Base-by-base conservation (phyloP, 2,329 filamentous ascomycete genomes). In the Fusarium dimerum region DNA sequence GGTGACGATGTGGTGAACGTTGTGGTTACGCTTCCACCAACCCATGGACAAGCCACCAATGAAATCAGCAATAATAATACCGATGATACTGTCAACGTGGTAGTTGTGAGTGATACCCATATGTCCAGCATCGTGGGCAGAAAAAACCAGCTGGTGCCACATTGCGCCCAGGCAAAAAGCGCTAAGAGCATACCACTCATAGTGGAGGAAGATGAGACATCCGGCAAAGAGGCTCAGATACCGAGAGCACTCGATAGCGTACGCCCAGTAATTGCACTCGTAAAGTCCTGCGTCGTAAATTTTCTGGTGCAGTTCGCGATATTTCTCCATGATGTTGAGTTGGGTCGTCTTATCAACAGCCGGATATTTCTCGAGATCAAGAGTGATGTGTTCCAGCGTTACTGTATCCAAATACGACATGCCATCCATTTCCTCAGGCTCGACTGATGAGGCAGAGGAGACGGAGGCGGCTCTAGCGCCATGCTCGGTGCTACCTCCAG, bases 1-100 rank as follows among this genome's bases (percentile, higher is more conserved):
- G 16, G 94, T 97, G 47, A 97, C 88, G 62, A 97, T 92, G 67
- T 97, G 93, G 69, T 97, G 93, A 9, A 97, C 92, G 67, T 97
- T 97, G 73, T 97, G 93, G 69, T 86, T 97, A 56, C 85, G 82
- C 74, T 97, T 97, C 93, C 94, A 99, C 94, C 94, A 99, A 42
- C 93, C 90, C 48, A 96, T 75, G 26, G 91, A 96, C 34, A 99
- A 74, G 0, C 94, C 94, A 38, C 94, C 94, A 17, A 94, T 76
- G 64, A 88, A 97, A 69, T 96, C 89, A 48, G 92, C 92, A 65
- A 97, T 88, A 59, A 96, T 75, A 66, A 97, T 96, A 45, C 91
- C 93, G 56, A 99, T 90, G 45, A 88, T 79, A 2, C 88, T 88
- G 71, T 99, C 94, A 38, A 85, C 73, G 45, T 89, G 86, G 69